These are phyloP conservation scores for Mycena galopus DNA, from an alignment of 768 basidiomycete species.

Conservation along the genomic window DNA sequence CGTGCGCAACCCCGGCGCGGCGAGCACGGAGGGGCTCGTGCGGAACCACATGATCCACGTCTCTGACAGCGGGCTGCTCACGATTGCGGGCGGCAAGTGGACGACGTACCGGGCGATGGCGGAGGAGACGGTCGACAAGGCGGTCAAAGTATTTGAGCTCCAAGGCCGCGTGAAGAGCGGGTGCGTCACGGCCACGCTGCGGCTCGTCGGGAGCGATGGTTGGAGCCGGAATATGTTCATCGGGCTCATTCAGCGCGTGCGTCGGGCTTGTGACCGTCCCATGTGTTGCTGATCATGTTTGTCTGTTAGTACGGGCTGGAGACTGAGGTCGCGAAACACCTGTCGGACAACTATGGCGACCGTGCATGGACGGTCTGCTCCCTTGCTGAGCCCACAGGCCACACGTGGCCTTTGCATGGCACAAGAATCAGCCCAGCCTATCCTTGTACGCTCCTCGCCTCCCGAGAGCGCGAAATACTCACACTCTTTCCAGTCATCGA, in stretches of 20 bases:
- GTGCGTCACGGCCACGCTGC: constrained; percentile 85
- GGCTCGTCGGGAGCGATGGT: constrained; percentile 91
- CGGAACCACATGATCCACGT: constrained; percentile 94
- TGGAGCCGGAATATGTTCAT: constrained; percentile 99
- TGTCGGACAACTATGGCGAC: constrained; percentile 95
- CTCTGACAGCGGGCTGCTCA: constrained; percentile 84
- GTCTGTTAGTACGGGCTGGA: constrained; percentile 83
- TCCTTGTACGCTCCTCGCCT: constrained; percentile 67
- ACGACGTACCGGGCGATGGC: constrained; percentile 98
- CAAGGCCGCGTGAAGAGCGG: constrained; percentile 64
- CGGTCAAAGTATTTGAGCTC: constrained; percentile 83
- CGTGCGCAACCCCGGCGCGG: constrained; percentile 79
- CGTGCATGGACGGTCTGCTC: constrained; percentile 95
- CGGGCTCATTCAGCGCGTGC: constrained; percentile 89
- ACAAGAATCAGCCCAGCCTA: constrained; percentile 77
- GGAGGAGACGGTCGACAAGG: constrained; percentile 91
- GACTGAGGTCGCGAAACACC: constrained; percentile 92
- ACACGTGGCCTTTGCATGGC: constrained; percentile 90
- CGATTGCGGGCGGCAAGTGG: constrained; percentile 99
- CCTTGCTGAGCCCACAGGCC: constrained; percentile 81
- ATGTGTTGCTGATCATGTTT: background rate
- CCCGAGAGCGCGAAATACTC: background rate
- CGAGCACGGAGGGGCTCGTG: constrained; percentile 88
- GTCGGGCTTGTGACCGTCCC: constrained; percentile 42
- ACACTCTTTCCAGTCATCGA: constrained; percentile 73